phyloP scores from a whole-genome alignment of 441 rosid species.

The Omphalea diandra region DNA sequence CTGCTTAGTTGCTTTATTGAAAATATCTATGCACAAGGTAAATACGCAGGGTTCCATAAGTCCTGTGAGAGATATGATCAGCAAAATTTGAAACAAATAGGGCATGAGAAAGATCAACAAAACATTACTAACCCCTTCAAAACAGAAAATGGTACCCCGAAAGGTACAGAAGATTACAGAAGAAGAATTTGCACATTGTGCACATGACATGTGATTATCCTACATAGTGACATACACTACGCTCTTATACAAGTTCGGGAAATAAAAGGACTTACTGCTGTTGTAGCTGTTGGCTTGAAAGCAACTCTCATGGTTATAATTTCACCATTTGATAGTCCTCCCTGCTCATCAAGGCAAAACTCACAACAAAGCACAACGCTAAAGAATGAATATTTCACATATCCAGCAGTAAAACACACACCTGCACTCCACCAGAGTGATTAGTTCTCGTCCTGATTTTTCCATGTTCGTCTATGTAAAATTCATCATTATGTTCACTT shows the following conservation, averaged over 20 bases:
- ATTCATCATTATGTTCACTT: slow-evolving; percentile 95
- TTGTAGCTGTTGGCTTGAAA: slow-evolving; percentile 96
- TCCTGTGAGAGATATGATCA: background rate
- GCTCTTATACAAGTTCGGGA: background rate
- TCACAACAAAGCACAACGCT: slow-evolving; percentile 11
- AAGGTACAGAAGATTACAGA: background rate
- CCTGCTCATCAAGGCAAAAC: slow-evolving; percentile 45
- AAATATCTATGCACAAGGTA: too few species aligned
- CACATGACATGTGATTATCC: too few species aligned
- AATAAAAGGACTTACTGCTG: slow-evolving; percentile 52
- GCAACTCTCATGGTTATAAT: slow-evolving; percentile 88
- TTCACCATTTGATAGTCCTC: slow-evolving; percentile 98
- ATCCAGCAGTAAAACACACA: slow-evolving; percentile 16
- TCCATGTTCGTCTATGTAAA: slow-evolving; percentile 58
- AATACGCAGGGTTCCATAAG: background rate
- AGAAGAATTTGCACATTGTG: background rate
- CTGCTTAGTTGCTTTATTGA: background rate
- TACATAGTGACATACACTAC: too few species aligned
- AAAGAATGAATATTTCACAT: background rate
- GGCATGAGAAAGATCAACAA: background rate
- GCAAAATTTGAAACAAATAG: background rate
- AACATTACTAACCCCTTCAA: background rate
- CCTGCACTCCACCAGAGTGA: slow-evolving; percentile 98
- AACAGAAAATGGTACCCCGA: too few species aligned
- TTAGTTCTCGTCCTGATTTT: slow-evolving; percentile 87